phyloP scores from a whole-genome alignment of 106 monocot species.

The Apostasia shenzhenica region DNA sequence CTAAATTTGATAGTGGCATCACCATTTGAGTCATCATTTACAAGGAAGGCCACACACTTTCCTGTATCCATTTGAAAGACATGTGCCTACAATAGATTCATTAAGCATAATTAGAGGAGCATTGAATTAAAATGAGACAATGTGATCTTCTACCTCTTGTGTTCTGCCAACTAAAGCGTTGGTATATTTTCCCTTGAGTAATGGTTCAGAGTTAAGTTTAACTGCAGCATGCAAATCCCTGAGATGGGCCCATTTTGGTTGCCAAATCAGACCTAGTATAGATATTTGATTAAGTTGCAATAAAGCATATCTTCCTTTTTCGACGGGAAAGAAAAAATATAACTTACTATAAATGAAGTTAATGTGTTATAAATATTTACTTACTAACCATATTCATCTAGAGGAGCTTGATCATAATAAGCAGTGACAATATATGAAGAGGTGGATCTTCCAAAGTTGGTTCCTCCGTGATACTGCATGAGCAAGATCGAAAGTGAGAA shows the following conservation, averaged over 20 bases:
- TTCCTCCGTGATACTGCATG: slow-evolving; percentile 94
- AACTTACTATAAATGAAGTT: background rate
- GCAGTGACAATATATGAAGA: slow-evolving; percentile 65
- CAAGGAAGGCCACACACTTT: slow-evolving; percentile 67
- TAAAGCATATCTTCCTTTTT: too few species aligned
- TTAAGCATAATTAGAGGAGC: background rate
- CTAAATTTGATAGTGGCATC: slow-evolving; percentile 33
- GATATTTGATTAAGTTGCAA: background rate
- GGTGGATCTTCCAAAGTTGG: slow-evolving; percentile 72
- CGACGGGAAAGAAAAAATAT: background rate
- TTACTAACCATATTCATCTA: slow-evolving; percentile 92
- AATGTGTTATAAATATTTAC: background rate
- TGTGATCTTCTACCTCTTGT: slow-evolving; percentile 49
- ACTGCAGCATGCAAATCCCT: slow-evolving; percentile 68
- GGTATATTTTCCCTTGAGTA: slow-evolving; percentile 55
- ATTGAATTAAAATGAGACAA: background rate
- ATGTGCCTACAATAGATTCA: slow-evolving; percentile 43
- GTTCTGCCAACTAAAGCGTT: slow-evolving; percentile 31
- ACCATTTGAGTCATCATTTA: slow-evolving; percentile 36
- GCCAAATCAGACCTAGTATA: slow-evolving; percentile 55
- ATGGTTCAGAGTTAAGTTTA: slow-evolving; percentile 31
- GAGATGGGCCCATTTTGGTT: slow-evolving; percentile 86
- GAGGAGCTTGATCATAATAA: slow-evolving; percentile 85
- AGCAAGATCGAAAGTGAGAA: background rate
- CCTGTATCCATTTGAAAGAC: slow-evolving; percentile 47